These are phyloP conservation scores for Trypanosoma boissoni DNA, from an alignment of 208 protist species.

Conservation along the genomic window DNA sequence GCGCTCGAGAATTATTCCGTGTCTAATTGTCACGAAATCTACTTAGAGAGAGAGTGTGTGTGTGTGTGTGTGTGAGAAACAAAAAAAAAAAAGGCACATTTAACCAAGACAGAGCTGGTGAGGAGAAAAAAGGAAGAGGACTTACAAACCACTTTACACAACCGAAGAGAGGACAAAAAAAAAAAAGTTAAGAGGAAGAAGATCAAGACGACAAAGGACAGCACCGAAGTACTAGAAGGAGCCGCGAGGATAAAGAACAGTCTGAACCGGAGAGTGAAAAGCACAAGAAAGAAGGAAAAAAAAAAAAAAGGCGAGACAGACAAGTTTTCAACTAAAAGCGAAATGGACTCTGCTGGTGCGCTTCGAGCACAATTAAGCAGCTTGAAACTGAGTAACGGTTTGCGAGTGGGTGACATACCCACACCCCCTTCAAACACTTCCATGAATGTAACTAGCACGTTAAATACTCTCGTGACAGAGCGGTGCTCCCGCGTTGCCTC, in stretches of 20 bases:
- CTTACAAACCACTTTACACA: too few relatives aligned
- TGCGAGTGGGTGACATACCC: conserved; percentile 2
- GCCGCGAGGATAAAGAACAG: background rate
- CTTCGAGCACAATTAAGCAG: conserved; percentile 14
- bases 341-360: conserved; percentile 12
- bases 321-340: too few relatives aligned
- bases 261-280: background rate
- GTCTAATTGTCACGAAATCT: too few relatives aligned
- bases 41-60: too few relatives aligned
- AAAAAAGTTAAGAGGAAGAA: background rate
- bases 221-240: background rate
- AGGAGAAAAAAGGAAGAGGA: background rate
- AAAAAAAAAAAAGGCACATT: too few relatives aligned
- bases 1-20: too few relatives aligned
- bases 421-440: background rate
- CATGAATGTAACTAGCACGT: conserved; percentile 5
- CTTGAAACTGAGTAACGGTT: conserved; percentile 23
- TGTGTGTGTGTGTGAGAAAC: too few relatives aligned
- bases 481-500: background rate
- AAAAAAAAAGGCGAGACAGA: background rate
- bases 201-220: background rate
- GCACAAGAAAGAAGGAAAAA: background rate
- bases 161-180: background rate
- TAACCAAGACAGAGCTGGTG: too few relatives aligned
- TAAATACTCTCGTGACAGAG: conserved; percentile 7